Evolutionary conservation across 495 filamentous ascomycete species (phyloP).

Genomic region (Neurospora tetraspora): DNA sequence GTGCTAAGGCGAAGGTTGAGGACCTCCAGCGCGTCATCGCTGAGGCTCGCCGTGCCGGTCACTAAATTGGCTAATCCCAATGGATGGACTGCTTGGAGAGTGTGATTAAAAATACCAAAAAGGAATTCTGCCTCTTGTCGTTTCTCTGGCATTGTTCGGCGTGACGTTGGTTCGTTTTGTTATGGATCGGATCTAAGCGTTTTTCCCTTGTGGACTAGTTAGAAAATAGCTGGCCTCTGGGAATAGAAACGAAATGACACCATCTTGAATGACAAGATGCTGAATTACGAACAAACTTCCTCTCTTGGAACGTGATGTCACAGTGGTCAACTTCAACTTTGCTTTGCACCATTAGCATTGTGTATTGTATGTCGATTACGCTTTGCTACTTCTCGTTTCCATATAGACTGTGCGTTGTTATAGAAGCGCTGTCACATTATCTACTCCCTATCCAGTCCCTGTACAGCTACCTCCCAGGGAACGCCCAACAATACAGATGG

Average conservation of each 20-base stretch:
- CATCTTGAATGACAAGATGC: constrained; percentile 6
- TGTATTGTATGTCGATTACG: not conserved
- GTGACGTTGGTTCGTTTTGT: constrained; percentile 6
- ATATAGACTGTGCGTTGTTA: not conserved
- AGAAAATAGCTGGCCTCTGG: constrained; percentile 7
- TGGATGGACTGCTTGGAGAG: not conserved
- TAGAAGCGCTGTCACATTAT: not conserved
- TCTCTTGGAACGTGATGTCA: not conserved
- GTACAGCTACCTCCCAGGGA: not conserved
- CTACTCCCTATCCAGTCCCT: not conserved
- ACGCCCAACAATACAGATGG: constrained; percentile 7
- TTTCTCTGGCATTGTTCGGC: constrained; percentile 11
- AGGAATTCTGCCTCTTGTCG: constrained; percentile 12
- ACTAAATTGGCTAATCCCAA: constrained; percentile 44
- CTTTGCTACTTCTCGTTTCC: not conserved
- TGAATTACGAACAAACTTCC: not conserved
- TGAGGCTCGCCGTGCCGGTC: constrained; percentile 73
- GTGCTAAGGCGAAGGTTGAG: constrained; percentile 98
- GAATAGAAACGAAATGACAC: constrained; percentile 4
- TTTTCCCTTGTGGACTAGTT: constrained; percentile 1
- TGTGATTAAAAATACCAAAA: constrained; percentile 4
- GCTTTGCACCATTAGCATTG: not conserved
- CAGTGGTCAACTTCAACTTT: not conserved
- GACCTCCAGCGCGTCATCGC: constrained; percentile 95
- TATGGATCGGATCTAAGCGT: constrained; percentile 1